Evolutionary conservation across 345 rosid species (phyloP), one percentile per base, ranked within the genome.

Genomic region (Arabidopsis suecica): DNA sequence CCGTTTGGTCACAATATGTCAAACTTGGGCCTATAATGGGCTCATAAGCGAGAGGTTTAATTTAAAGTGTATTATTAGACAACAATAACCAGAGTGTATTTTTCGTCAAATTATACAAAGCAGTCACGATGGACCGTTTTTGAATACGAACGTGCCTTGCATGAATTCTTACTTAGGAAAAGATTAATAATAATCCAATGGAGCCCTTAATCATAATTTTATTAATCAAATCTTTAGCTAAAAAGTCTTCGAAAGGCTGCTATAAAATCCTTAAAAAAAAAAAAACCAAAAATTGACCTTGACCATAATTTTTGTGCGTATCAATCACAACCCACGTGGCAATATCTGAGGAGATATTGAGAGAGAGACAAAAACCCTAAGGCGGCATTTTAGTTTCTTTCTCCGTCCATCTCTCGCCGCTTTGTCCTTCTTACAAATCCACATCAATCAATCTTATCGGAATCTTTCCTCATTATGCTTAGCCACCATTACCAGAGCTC

Each of bases 311-410:
- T 74, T 25, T 28, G 25, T 25, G 53, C 37, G n/a, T 37, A 48
- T 48, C 65, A 59, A 18, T 18, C 25, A 49, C 6, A 2, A 40
- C 32, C 68, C 75, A 76, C 75, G 80, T 69, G 80, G 80, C 75
- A 69, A 23, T 16, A 53, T 51, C 73, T 41, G 30, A 75, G 53
- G 49, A 9, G 25, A 58, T n/a, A 2, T 0, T 14, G 49, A 14
- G 38, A 37, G 59, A 55, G 48, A 51, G 7, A 22, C 13, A 61
- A 61, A 69, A 69, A 62, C 75, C 79, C 79, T 76, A 69, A 61
- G 64, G 20, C 40, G 57, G 47, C 57, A 49, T 44, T 65, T 49
- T 7, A 41, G 5, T 41, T 37, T 37, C 30, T 6, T 44, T 36
- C 48, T 55, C 64, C 62, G 47, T 32, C 33, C 14, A 23, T 61